These are phyloP conservation scores for Saccharomyces mikatae DNA, from an alignment of 805 yeast genomes.

Conservation along the genomic window DNA sequence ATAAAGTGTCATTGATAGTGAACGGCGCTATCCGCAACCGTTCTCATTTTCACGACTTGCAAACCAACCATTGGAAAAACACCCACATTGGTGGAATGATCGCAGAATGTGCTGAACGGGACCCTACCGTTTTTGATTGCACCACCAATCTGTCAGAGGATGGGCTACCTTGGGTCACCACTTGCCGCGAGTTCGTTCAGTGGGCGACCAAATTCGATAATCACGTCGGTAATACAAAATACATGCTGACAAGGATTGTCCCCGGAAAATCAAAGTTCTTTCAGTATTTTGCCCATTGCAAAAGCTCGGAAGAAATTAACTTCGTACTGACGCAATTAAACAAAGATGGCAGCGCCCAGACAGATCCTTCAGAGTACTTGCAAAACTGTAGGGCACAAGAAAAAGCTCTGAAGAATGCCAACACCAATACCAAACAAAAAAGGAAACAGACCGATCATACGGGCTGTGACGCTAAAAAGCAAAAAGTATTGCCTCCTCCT, in stretches of 20 bases:
- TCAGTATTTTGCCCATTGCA: slow-evolving; percentile 47
- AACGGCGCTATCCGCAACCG: slow-evolving; percentile 68
- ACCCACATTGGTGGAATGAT: slow-evolving; percentile 83
- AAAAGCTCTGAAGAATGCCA: slow-evolving; percentile 7
- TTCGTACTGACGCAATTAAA: slow-evolving; percentile 15
- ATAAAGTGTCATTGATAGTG: slow-evolving; percentile 64
- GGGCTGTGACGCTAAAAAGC: not conserved
- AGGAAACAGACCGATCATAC: slow-evolving; percentile 1
- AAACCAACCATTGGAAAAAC: slow-evolving; percentile 38
- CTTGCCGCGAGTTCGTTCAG: slow-evolving; percentile 47
- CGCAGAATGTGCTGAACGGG: slow-evolving; percentile 82
- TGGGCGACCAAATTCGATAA: slow-evolving; percentile 52
- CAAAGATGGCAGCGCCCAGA: slow-evolving; percentile 12
- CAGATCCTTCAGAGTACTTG: slow-evolving; percentile 18
- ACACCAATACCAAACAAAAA: slow-evolving; percentile 6
- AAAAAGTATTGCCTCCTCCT: slow-evolving; percentile 1
- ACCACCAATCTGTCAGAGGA: slow-evolving; percentile 12
- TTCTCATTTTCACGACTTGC: slow-evolving; percentile 46
- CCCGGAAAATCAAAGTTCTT: slow-evolving; percentile 67
- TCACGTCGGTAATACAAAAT: slow-evolving; percentile 67
- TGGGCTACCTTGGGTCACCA: slow-evolving; percentile 45
- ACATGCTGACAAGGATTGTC: slow-evolving; percentile 64
- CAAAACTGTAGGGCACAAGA: slow-evolving; percentile 12
- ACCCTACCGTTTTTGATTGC: slow-evolving; percentile 62
- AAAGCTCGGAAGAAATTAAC: slow-evolving; percentile 43